These are phyloP conservation scores for Phytophthora nicotianae DNA, from an alignment of 352 stramenopile genomes.

Conservation along the genomic window DNA sequence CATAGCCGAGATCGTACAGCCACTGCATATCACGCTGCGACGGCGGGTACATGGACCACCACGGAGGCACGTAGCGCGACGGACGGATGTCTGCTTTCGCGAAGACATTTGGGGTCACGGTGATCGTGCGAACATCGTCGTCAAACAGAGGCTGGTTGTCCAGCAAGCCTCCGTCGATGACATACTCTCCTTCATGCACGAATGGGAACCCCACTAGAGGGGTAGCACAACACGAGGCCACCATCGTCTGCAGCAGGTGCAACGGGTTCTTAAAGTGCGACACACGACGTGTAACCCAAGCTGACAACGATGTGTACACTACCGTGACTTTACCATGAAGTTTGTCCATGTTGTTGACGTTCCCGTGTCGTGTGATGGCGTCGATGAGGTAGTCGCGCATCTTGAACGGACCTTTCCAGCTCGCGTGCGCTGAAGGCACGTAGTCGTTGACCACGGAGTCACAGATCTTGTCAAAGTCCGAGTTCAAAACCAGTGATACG, in stretches of 20 bases:
- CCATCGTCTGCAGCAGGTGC: constrained; percentile 46
- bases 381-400: constrained; percentile 62
- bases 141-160: constrained; percentile 59
- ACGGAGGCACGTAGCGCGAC: constrained; percentile 62
- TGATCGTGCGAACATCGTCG: constrained; percentile 36
- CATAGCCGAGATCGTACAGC: constrained; percentile 60
- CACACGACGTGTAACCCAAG: constrained; percentile 39
- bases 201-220: constrained; percentile 61
- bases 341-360: constrained; percentile 36
- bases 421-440: constrained; percentile 37
- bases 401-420: constrained; percentile 39
- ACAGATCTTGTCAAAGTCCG: constrained; percentile 54
- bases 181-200: constrained; percentile 53
- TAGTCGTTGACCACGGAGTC: constrained; percentile 49
- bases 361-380: constrained; percentile 35
- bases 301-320: constrained; percentile 63
- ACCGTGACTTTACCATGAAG: constrained; percentile 40
- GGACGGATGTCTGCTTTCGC: constrained; percentile 61
- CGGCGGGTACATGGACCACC: constrained; percentile 68
- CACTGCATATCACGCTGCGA: constrained; percentile 54
- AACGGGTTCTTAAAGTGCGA: constrained; percentile 48
- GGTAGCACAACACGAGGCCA: constrained; percentile 60
- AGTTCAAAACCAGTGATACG: constrained; percentile 42
- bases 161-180: constrained; percentile 63
- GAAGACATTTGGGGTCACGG: constrained; percentile 39